Percentiles rank a stretch among this genome's conserved stretches.
These are phyloP conservation scores for Tulasnella sp. DNA, from an alignment of 768 basidiomycete genomes.

Conservation along the genomic window DNA sequence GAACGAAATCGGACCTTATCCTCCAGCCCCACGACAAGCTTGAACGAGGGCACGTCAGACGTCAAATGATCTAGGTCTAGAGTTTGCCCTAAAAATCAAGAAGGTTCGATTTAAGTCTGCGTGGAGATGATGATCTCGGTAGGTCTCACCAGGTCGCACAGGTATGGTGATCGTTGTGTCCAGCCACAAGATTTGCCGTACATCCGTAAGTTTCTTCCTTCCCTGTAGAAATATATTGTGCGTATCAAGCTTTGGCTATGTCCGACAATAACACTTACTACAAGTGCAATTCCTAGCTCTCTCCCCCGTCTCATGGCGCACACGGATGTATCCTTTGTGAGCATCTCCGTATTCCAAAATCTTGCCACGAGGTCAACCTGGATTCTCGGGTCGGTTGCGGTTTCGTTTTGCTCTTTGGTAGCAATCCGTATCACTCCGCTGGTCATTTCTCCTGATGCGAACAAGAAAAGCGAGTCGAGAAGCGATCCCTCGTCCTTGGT, in stretches of 20 bases:
- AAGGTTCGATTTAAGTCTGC: not conserved
- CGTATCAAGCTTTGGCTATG: not conserved
- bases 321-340: not conserved
- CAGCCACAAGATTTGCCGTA: not conserved
- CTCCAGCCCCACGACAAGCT: not conserved
- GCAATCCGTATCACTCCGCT: not conserved
- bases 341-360: not conserved
- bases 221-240: not conserved
- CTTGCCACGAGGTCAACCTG: not conserved
- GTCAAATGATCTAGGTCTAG: not conserved
- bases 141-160: not conserved
- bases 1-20: not conserved
- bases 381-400: not conserved
- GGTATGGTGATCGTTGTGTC: not conserved
- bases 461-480: not conserved
- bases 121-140: not conserved
- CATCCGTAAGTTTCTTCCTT: not conserved
- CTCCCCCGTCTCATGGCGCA: not conserved
- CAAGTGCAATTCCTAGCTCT: not conserved
- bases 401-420: not conserved
- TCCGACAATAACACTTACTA: not conserved
- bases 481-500: not conserved
- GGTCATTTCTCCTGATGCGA: not conserved
- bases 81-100: not conserved
- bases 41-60: not conserved